Percentiles rank a stretch among this genome's conserved stretches.
Evolutionary conservation across 257 asterid genomes (phyloP).

Genomic region (Ilex asprella): DNA sequence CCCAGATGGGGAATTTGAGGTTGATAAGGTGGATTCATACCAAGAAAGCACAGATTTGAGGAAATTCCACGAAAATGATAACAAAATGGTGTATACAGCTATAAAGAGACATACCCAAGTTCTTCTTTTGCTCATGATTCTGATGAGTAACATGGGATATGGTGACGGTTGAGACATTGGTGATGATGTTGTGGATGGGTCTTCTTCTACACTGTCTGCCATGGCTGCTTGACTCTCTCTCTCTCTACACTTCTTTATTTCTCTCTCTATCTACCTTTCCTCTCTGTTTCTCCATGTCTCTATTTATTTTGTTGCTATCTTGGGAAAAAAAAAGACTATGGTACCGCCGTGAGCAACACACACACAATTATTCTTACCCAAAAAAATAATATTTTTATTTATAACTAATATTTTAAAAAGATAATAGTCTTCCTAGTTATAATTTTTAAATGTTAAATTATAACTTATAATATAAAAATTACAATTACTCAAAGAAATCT

Average conservation of each 20-base stretch:
- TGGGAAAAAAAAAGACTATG: no score
- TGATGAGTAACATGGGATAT: slow-evolving; percentile 27
- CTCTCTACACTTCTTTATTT: no score
- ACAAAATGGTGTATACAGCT: slow-evolving; percentile 54
- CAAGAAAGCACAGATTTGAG: slow-evolving; percentile 56
- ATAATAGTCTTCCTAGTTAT: no score
- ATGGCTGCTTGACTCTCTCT: slow-evolving; percentile 5
- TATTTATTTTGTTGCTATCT: no score
- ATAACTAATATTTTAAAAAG: no score
- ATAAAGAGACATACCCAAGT: slow-evolving; percentile 74
- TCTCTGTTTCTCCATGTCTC: neutral
- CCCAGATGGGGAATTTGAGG: slow-evolving; percentile 18
- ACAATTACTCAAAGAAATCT: no score
- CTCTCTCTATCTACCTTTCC: neutral
- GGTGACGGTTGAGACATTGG: neutral
- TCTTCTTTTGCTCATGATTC: slow-evolving; percentile 61
- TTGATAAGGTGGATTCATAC: slow-evolving; percentile 39
- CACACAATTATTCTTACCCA: no score
- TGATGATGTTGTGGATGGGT: slow-evolving; percentile 5
- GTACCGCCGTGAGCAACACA: no score
- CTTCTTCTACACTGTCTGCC: slow-evolving; percentile 15
- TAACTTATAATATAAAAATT: no score
- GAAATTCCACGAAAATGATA: slow-evolving; percentile 75
- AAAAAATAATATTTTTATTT: no score
- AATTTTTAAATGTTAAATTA: no score